Evolutionary conservation across 495 filamentous ascomycete species (phyloP), one percentile per base, ranked within the genome.

Genomic region (Peziza echinospora): DNA sequence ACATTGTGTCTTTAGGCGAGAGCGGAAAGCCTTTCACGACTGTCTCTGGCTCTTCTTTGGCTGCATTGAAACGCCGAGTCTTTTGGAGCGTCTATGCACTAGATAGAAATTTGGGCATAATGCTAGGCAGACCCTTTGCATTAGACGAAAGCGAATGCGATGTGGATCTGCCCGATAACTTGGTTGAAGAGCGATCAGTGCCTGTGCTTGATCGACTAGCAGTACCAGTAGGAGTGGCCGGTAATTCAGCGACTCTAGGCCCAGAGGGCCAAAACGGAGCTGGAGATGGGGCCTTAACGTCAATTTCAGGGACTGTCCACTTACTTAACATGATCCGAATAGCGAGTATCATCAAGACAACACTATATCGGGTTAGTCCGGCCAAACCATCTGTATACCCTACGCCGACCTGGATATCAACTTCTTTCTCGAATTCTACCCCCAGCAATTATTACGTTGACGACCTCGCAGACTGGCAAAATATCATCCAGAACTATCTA

Each of bases 51-150:
- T 37, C 30, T 37, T 11, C 30, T 13, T 21, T 56, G 23, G 54
- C 45, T 21, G 48, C 50, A 21, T 46, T 59, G n/a, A 60, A 53
- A 21, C 49, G 53, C n/a, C 56, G 67, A 2, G 62, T 71, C 26
- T 71, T 71, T 52, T 71, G 68, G 68, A 67, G 62, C 45, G 65
- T 65, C 0, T 71, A 71, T 51, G 61, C 62, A 13, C 62, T 70
- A 37, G 68, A 70, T 48, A 57, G 67, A 7, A 70, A 66, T 45
- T 49, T 70, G 21, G 68, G 66, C 22, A 65, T 69, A 44, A 62
- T 65, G 0, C 56, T 71, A 10, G 67, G 68, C 0, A 52, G 57
- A 44, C 57, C 57, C n/a, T 60, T 59, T 39, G 52, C 47, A 11
- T 26, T 59, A 21, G 39, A 47, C 17, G 56, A 59, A 19, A 52